Base-by-base conservation (phyloP, 495 filamentous ascomycete species). In the Sordaria brevicollis region DNA sequence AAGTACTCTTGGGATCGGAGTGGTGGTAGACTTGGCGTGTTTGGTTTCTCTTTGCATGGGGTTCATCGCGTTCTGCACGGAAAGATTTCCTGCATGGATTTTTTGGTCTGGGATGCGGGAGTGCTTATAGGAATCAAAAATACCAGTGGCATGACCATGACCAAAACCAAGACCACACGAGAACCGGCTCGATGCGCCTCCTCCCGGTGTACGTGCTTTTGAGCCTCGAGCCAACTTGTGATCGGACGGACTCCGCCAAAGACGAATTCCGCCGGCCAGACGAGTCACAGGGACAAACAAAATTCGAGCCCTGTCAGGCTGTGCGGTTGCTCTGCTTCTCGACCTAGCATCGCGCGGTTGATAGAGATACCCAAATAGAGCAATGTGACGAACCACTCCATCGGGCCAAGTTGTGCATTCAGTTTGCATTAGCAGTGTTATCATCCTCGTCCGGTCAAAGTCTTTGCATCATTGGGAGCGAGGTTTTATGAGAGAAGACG, bases 61-160 rank as follows among this genome's bases (percentile, higher is more conserved):
- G 76, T 79, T 80, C 74, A 79, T 78, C 71, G 75, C 78, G 76
- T 79, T 76, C 73, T 76, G 76, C 69, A 79, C 75, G 77, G 78
- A 79, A 75, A 74, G 73, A 77, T 76, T 73, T 72, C 76, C 71
- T 71, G 77, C 78, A 78, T 76, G 74, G 74, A 74, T 67, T 75
- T 68, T 68, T 68, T 74, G 76, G 78, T 78, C 78, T 76, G 77
- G 78, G 77, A 78, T 76, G 76, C 75, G 77, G 78, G 72, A 78
- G 67, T 76, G 73, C 76, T 76, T 75, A 79, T 79, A 78, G 78
- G 77, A 77, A 79, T 71, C 73, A 79, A 78, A 62, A 79, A 79
- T 79, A 79, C 77, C 77, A 79, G 76, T 75, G 74, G 73, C 77
- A 76, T 79, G 76, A 77, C 75, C 77, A 74, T 72, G 41, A 69